Evolutionary conservation across 2,329 filamentous ascomycete genomes (phyloP), one percentile per base, ranked within the genome.

Genomic region (Daldinia sp.): DNA sequence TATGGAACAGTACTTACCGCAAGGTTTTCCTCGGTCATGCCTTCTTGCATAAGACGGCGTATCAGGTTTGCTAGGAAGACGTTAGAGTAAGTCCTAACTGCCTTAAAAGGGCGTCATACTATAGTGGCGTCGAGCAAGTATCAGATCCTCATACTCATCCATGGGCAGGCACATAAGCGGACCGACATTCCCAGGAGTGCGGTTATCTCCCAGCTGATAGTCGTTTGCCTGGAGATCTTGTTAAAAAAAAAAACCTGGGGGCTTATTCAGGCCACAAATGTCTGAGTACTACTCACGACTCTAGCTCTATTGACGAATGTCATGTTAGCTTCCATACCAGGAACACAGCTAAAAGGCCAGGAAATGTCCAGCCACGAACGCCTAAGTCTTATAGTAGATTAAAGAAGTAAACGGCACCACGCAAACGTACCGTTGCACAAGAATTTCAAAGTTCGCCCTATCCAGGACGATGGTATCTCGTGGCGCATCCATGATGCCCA

Each of bases 111-210:
- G 30, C 2, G 4, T 81, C 20, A 70, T 83, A 90, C 88, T 81
- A 75, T 89, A 90, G 77, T 89, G 84, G 66, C 80, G 82, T 56
- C 83, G 81, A 61, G 73, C 70, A 63, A 84, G 78, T 72, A 89
- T 82, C 67, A 93, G 82, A 55, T 78, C 78, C 56, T 90, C 85
- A 79, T 93, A 88, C 75, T 93, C 89, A 56, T 80, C 77, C 74
- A 84, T 88, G 41, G 86, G 81, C 6, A 79, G 86, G 63, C 83
- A 86, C 53, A 92, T 82, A 68, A 81, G 81, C 15, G 79, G 73
- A 60, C 81, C 77, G 55, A 78, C 78, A 28, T 60, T 78, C 5
- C 15, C 35, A 18, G 76, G 62, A 82, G 10, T 1, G 12, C 2
- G 2, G 6, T 9, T n/a, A 26, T 42, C 35, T 15, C 12, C n/a